Percentiles rank a stretch among this genome's conserved stretches.
These are phyloP conservation scores for Mucor mucedo DNA, from an alignment of 371 early-diverging fungal species.

Conservation along the genomic window DNA sequence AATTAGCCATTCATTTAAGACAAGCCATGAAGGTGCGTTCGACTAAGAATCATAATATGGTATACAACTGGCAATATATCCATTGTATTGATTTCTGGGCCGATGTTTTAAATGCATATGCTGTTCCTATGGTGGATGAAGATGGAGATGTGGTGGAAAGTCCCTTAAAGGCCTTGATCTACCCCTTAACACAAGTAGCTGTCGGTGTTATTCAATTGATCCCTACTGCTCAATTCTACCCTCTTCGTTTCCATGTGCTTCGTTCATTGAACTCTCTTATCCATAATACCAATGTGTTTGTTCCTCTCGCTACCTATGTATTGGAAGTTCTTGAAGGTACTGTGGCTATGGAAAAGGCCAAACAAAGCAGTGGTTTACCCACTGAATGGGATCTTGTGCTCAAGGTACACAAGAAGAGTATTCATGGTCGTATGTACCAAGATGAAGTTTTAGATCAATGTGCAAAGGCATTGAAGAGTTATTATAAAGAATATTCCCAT, in stretches of 20 bases:
- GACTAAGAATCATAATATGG: slow-evolving; percentile 81
- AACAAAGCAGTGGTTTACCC: slow-evolving; percentile 79
- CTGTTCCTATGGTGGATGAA: slow-evolving; percentile 34
- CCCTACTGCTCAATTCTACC: slow-evolving; percentile 88
- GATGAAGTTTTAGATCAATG: slow-evolving; percentile 80
- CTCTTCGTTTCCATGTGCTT: slow-evolving; percentile 88
- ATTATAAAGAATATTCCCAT: slow-evolving; percentile 68
- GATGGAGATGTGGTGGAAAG: slow-evolving; percentile 56
- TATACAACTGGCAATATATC: slow-evolving; percentile 96
- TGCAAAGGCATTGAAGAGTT: slow-evolving; percentile 70
- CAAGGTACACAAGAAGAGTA: slow-evolving; percentile 78
- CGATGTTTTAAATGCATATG: slow-evolving; percentile 77
- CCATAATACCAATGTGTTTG: slow-evolving; percentile 74
- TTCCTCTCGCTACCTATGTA: slow-evolving; percentile 84
- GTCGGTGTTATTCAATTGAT: slow-evolving; percentile 82
- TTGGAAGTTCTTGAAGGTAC: slow-evolving; percentile 76
- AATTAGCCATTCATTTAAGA: slow-evolving; percentile 88
- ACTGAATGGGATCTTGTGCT: slow-evolving; percentile 77
- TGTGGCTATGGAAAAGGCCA: slow-evolving; percentile 57
- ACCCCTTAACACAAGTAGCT: slow-evolving; percentile 89
- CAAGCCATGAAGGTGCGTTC: slow-evolving; percentile 81
- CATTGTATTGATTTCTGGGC: slow-evolving; percentile 91
- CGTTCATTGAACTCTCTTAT: slow-evolving; percentile 71
- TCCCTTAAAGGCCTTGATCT: slow-evolving; percentile 80
- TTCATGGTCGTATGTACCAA: slow-evolving; percentile 83